Conservation (phyloP, 306 rosid genomes). For the Glycine latifolia region DNA sequence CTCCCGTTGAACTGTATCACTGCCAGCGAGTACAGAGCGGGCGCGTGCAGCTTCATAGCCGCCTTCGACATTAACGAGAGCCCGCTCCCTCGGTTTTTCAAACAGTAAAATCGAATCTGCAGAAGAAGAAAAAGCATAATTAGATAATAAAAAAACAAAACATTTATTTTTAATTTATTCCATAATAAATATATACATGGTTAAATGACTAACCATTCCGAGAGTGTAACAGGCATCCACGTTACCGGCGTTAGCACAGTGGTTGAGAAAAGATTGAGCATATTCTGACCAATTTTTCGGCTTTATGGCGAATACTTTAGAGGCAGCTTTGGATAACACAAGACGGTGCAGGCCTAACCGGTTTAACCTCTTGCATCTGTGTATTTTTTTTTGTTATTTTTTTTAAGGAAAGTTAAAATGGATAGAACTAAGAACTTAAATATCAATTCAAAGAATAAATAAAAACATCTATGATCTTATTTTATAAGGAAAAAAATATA, state of each 20-base stretch:
- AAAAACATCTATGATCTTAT: conserved; percentile 51
- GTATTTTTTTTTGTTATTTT: too few species aligned
- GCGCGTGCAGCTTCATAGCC: conserved; percentile 71
- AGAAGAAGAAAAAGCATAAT: neutral
- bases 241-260: conserved; percentile 77
- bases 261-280: conserved; percentile 69
- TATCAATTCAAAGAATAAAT: too few species aligned
- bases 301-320: conserved; percentile 56
- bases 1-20: conserved; percentile 97
- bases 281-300: conserved; percentile 72
- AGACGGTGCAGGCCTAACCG: conserved; percentile 64
- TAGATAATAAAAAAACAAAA: neutral
- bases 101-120: conserved; percentile 90
- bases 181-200: neutral
- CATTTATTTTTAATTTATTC: neutral
- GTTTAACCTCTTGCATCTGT: conserved; percentile 79
- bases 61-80: conserved; percentile 82
- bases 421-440: neutral
- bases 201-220: conserved; percentile 77
- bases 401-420: too few species aligned
- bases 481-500: neutral
- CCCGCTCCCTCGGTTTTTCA: conserved; percentile 71
- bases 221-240: conserved; percentile 80
- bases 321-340: conserved; percentile 70
- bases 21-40: conserved; percentile 82